These are phyloP conservation scores for Gorgonomyces haynaldii DNA, from an alignment of 192 early-diverging fungal species.

Conservation along the genomic window DNA sequence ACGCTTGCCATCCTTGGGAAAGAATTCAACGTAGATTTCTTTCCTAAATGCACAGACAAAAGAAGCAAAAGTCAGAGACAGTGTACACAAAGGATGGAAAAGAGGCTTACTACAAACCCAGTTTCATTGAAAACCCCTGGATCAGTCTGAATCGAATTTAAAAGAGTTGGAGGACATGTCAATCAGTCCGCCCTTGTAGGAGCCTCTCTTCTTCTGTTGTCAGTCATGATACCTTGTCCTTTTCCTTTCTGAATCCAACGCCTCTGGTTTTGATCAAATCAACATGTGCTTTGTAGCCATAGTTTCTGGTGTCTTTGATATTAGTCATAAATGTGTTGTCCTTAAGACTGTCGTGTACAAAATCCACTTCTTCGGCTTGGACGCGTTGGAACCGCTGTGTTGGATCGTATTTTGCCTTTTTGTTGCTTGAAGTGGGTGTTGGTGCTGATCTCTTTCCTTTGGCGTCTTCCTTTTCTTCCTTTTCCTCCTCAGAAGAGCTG, in stretches of 20 bases:
- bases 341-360: slow-evolving; percentile 65
- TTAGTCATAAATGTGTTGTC: slow-evolving; percentile 54
- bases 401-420: slow-evolving; percentile 3
- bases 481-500: neutral
- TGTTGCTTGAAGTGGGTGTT: slow-evolving; percentile 7
- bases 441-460: slow-evolving; percentile 4
- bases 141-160: slow-evolving; percentile 55
- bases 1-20: slow-evolving; percentile 8
- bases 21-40: neutral
- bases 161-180: slow-evolving; percentile 74
- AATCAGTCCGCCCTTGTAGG: slow-evolving; percentile 86
- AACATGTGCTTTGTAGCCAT: slow-evolving; percentile 85
- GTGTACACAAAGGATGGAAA: too few species aligned
- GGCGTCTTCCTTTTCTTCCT: slow-evolving; percentile 11
- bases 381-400: slow-evolving; percentile 71
- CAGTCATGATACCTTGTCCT: slow-evolving; percentile 56
- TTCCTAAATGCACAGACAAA: too few species aligned
- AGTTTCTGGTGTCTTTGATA: slow-evolving; percentile 57
- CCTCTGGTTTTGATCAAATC: slow-evolving; percentile 85
- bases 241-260: slow-evolving; percentile 86
- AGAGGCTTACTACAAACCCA: neutral
- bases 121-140: neutral
- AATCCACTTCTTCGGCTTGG: slow-evolving; percentile 65
- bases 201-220: slow-evolving; percentile 75
- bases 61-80: neutral